Percentiles rank a stretch among this genome's conserved stretches.
Conservation (phyloP, 2,329 filamentous ascomycete genomes). For the Cordyceps cateniannulata region DNA sequence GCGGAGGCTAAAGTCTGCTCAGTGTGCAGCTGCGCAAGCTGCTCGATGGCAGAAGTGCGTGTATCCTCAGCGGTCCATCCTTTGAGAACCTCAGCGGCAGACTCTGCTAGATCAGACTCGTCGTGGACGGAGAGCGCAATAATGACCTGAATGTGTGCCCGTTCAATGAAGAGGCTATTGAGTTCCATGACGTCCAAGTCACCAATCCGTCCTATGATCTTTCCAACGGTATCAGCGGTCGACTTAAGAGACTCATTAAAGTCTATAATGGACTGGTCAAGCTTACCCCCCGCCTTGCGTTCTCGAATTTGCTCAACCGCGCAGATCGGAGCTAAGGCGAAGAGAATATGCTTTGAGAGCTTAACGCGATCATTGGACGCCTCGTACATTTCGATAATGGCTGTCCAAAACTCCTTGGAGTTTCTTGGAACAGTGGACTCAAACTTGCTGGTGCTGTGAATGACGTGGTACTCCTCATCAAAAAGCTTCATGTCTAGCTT, state of each 20-base stretch:
- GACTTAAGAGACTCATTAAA: conserved; percentile 69
- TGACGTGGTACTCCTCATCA: conserved; percentile 43
- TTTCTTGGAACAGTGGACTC: conserved; percentile 63
- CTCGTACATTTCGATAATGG: conserved; percentile 64
- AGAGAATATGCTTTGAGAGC: conserved; percentile 67
- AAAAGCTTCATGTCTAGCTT: conserved; percentile 38
- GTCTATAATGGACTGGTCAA: conserved; percentile 40
- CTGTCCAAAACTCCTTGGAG: conserved; percentile 42
- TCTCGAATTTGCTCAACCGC: conserved; percentile 68
- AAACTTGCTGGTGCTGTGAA: conserved; percentile 54
- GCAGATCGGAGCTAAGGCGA: conserved; percentile 63
- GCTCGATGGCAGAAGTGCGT: conserved; percentile 33
- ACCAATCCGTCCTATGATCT: conserved; percentile 70
- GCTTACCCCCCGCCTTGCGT: conserved; percentile 37
- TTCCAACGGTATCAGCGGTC: conserved; percentile 55
- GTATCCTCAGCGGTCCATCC: conserved; percentile 63
- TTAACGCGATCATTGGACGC: conserved; percentile 63
- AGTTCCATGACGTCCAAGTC: conserved; percentile 68
- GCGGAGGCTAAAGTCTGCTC: conserved; percentile 38
- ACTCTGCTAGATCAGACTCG: conserved; percentile 70
- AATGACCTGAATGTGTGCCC: conserved; percentile 63
- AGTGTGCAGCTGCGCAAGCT: conserved; percentile 33
- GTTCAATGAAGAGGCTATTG: conserved; percentile 60
- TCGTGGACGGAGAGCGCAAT: conserved; percentile 77
- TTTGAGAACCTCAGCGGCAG: conserved; percentile 76